These are phyloP conservation scores for Yarrowia galli DNA, from an alignment of 1,139 yeast genomes.

Conservation along the genomic window DNA sequence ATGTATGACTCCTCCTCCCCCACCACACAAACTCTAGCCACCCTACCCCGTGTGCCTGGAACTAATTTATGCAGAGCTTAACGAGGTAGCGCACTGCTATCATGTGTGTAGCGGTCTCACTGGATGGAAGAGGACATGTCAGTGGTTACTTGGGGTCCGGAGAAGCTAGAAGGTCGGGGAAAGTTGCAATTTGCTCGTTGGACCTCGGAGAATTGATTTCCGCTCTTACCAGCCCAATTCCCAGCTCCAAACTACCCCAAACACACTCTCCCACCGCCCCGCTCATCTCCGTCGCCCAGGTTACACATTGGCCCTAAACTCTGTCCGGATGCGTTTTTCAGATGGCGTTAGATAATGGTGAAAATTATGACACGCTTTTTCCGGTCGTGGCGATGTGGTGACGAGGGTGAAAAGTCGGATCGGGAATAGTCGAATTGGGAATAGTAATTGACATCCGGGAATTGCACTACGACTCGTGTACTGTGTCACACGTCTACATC, in stretches of 20 bases:
- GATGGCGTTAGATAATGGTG: background rate
- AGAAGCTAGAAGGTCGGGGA: too few relatives aligned
- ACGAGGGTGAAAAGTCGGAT: background rate
- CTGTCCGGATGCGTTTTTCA: conserved; percentile 20
- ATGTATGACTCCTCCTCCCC: too few relatives aligned
- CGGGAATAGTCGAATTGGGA: too few relatives aligned
- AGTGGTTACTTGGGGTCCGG: background rate
- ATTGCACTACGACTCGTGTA: too few relatives aligned
- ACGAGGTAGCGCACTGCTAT: background rate
- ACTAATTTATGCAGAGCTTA: conserved; percentile 35
- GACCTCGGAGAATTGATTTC: too few relatives aligned
- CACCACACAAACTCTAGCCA: background rate
- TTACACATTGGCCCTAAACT: conserved; percentile 20
- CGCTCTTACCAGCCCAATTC: too few relatives aligned
- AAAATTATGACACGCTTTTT: background rate
- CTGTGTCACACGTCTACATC: too few relatives aligned
- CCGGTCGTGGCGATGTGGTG: too few relatives aligned
- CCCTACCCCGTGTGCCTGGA: conserved; percentile 31
- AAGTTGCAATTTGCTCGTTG: too few relatives aligned
- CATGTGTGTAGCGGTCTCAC: conserved; percentile 11
- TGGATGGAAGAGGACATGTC: background rate
- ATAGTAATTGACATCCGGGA: too few relatives aligned
- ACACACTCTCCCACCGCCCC: too few relatives aligned
- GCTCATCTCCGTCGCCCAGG: conserved; percentile 6
- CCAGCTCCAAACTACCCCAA: too few relatives aligned